Evolutionary conservation across 768 basidiomycete genomes (phyloP).

Genomic region (Naganishia onofrii): DNA sequence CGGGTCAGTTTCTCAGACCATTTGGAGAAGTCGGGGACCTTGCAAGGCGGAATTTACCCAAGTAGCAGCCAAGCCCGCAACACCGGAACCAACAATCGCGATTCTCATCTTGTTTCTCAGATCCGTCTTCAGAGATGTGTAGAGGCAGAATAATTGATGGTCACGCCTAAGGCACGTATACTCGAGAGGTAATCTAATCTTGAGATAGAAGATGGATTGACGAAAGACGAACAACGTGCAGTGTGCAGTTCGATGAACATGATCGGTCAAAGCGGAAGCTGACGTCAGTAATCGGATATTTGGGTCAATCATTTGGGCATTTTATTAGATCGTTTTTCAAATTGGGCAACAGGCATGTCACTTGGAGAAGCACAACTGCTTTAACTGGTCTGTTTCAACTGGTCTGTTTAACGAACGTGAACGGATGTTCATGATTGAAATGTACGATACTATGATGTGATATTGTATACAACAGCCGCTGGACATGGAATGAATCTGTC

Average conservation of each 20-base stretch:
- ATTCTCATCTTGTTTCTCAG: slow-evolving; percentile 45
- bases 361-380: too few species aligned
- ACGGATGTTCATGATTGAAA: not conserved
- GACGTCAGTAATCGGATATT: not conserved
- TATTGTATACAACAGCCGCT: slow-evolving; percentile 13
- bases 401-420: too few species aligned
- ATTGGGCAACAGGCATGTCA: too few species aligned
- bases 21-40: not conserved
- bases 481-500: slow-evolving; percentile 2
- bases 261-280: too few species aligned
- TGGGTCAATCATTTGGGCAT: too few species aligned
- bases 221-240: not conserved
- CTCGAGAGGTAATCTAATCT: not conserved
- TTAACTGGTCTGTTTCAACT: too few species aligned
- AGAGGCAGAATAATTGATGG: not conserved
- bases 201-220: not conserved
- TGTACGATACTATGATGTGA: slow-evolving; percentile 5
- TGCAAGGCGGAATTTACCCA: slow-evolving; percentile 59
- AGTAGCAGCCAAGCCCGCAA: slow-evolving; percentile 72
- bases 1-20: not conserved
- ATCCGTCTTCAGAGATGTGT: not conserved
- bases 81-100: slow-evolving; percentile 72
- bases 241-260: too few species aligned
- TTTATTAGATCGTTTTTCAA: too few species aligned
- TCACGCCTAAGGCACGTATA: not conserved